These are phyloP conservation scores for Fomitopsis serialis DNA, from an alignment of 768 basidiomycete species.

Conservation along the genomic window DNA sequence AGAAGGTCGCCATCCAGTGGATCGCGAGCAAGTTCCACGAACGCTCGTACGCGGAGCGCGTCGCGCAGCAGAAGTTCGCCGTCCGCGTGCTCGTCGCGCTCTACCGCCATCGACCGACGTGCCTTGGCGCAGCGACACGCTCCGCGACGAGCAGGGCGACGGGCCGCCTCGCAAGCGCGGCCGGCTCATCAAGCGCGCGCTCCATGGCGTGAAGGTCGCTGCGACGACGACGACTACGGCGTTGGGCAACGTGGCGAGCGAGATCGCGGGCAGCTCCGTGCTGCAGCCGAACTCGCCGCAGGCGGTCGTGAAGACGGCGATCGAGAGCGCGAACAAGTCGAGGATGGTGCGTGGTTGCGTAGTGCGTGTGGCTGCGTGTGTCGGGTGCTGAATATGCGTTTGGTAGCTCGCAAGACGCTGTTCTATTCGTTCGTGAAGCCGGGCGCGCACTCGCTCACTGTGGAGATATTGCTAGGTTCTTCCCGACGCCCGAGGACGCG, in stretches of 20 bases:
- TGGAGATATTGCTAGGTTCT: constrained; percentile 72
- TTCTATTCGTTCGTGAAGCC: constrained; percentile 79
- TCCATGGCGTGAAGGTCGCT: constrained; percentile 63
- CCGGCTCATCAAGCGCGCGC: constrained; percentile 60
- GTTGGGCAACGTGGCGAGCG: constrained; percentile 55
- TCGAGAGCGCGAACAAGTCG: constrained; percentile 78
- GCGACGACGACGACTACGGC: constrained; percentile 82
- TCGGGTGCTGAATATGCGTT: not conserved
- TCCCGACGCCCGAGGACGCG: constrained; percentile 61
- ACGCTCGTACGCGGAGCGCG: constrained; percentile 75
- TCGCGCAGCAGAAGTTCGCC: constrained; percentile 78
- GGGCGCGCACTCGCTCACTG: constrained; percentile 50
- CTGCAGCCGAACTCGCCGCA: constrained; percentile 85
- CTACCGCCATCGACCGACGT: constrained; percentile 77
- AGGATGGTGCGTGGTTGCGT: constrained; percentile 40
- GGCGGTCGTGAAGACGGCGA: constrained; percentile 72
- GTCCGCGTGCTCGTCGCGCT: constrained; percentile 65
- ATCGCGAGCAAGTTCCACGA: constrained; percentile 83
- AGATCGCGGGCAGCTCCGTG: constrained; percentile 66
- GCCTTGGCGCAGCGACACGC: constrained; percentile 60
- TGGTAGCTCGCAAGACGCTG: constrained; percentile 72
- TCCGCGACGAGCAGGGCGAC: constrained; percentile 32
- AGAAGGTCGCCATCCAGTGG: constrained; percentile 85
- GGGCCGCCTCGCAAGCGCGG: constrained; percentile 25
- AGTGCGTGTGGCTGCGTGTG: not conserved